Conservation (phyloP, 371 early-diverging fungal species). For the Entomophthora muscae region DNA sequence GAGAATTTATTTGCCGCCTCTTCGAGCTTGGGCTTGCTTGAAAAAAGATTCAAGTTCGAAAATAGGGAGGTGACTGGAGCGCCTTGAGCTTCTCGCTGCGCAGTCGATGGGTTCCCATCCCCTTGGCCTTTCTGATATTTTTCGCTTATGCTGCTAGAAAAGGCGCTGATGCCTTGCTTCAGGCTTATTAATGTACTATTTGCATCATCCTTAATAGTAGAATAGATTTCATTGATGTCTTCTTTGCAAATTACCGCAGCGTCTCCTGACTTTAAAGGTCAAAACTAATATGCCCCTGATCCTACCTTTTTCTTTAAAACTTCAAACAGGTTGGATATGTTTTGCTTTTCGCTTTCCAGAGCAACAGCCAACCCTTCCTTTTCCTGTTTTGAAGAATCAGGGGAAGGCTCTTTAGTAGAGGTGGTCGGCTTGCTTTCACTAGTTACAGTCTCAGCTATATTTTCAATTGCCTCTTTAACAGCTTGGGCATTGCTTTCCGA, state of each 20-base stretch:
- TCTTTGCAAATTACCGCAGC: not conserved
- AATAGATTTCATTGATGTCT: not conserved
- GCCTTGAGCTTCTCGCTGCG: not conserved
- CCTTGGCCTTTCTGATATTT: not conserved
- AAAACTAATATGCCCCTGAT: not conserved
- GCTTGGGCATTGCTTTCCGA: not conserved
- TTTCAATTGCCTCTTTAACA: not conserved
- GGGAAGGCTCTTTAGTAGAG: not conserved
- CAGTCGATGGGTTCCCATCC: not conserved
- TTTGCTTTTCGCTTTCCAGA: not conserved
- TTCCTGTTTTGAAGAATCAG: not conserved
- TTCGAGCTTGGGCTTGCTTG: not conserved
- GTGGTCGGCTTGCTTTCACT: too few species aligned
- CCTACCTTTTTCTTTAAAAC: slow-evolving; percentile 2
- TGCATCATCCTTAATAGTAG: not conserved
- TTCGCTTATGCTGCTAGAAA: not conserved
- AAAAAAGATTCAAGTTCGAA: not conserved
- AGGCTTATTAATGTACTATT: not conserved
- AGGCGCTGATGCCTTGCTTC: not conserved
- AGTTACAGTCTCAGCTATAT: too few species aligned
- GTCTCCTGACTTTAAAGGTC: not conserved
- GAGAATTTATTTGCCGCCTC: not conserved
- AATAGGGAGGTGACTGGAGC: not conserved
- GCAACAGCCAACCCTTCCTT: not conserved
- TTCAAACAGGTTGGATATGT: not conserved